A percentile compares a stretch with the other conserved stretches of the same genome.
These are phyloP conservation scores for Erucastrum elatum DNA, from an alignment of 345 rosid species.

Conservation along the genomic window DNA sequence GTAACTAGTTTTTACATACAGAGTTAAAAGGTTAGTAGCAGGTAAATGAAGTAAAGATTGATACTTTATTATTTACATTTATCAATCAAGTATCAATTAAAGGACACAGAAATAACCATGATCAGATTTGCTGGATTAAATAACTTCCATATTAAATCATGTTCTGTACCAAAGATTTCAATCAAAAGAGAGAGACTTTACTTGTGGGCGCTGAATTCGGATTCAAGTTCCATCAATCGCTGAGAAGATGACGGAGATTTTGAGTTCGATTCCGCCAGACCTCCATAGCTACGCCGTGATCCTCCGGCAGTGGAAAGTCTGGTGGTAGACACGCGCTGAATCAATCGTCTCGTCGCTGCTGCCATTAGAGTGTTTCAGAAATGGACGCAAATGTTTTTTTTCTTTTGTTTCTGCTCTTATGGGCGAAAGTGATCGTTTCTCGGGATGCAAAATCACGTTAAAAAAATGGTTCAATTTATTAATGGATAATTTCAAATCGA, in stretches of 20 bases:
- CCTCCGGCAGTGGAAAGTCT: slow-evolving; percentile 30
- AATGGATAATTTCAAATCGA: neutral
- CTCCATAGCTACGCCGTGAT: slow-evolving; percentile 47
- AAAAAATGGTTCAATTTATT: neutral
- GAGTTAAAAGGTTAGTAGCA: neutral
- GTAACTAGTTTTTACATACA: slow-evolving; percentile 49
- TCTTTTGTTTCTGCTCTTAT: neutral
- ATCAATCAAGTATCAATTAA: too few species aligned
- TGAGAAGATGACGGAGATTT: slow-evolving; percentile 62
- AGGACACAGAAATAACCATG: too few species aligned
- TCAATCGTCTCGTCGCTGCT: slow-evolving; percentile 41
- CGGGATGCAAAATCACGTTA: neutral
- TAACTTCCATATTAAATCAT: too few species aligned
- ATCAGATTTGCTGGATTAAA: too few species aligned
- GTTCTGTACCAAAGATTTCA: too few species aligned
- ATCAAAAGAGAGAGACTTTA: slow-evolving; percentile 26
- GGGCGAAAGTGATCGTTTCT: neutral
- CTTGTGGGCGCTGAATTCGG: slow-evolving; percentile 92
- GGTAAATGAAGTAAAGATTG: too few species aligned
- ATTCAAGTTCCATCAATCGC: slow-evolving; percentile 67
- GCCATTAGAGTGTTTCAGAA: slow-evolving; percentile 38
- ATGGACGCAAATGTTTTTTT: slow-evolving; percentile 3
- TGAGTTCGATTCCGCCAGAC: slow-evolving; percentile 44
- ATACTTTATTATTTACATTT: too few species aligned
- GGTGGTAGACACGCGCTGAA: slow-evolving; percentile 34